phyloP scores from a whole-genome alignment of 306 rosid species.

The Rosa persica region DNA sequence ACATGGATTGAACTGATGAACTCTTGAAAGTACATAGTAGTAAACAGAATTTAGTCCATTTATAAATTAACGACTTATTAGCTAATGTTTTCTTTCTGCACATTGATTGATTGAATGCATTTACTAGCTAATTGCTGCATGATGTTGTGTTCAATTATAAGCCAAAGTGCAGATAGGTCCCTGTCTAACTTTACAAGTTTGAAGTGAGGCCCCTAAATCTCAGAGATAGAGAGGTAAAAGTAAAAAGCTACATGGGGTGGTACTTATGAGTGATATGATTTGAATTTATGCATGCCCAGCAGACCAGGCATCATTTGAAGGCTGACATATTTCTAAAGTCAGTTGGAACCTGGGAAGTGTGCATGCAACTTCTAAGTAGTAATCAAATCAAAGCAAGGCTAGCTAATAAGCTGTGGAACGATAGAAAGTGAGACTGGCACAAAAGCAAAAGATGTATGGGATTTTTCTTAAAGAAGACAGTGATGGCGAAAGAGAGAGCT shows the following conservation, averaged over 20 bases:
- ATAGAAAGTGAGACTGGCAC: background rate
- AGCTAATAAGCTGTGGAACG: background rate
- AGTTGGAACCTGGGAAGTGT: constrained; percentile 2
- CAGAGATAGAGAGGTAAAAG: constrained; percentile 1
- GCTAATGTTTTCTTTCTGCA: background rate
- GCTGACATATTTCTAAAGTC: constrained; percentile 11
- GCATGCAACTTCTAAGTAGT: background rate
- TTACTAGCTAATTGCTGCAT: background rate
- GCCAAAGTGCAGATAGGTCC: background rate
- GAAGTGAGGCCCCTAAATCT: constrained; percentile 5
- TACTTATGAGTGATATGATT: background rate
- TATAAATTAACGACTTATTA: too few species aligned
- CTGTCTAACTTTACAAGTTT: constrained; percentile 3
- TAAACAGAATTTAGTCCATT: too few species aligned
- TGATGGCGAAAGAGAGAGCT: background rate
- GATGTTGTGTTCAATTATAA: background rate
- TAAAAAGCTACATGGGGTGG: background rate
- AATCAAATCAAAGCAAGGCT: background rate
- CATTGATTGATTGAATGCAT: background rate
- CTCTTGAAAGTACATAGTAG: too few species aligned
- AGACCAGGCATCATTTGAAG: background rate
- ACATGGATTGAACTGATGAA: too few species aligned
- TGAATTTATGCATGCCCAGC: background rate
- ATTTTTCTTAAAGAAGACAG: constrained; percentile 2
- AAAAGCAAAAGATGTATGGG: background rate